A percentile compares a stretch with the other conserved stretches of the same genome.
phyloP scores from a whole-genome alignment of 139 green algal genomes.

The Yamagishiella unicocca region DNA sequence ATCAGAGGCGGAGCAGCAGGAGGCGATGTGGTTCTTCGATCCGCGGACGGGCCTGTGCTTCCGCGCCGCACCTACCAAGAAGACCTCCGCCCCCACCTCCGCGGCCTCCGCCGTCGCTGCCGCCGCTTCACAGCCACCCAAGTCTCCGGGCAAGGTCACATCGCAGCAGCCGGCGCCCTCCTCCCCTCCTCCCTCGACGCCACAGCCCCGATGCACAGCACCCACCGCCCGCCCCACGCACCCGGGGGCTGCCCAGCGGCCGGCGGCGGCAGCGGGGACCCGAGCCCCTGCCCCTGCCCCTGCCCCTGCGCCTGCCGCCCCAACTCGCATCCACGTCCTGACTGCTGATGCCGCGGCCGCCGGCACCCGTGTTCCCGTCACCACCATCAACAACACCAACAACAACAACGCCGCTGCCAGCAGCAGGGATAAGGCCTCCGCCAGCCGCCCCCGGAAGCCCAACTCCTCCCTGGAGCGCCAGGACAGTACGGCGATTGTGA shows the following conservation, averaged over 20 bases:
- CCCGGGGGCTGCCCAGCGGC: background rate
- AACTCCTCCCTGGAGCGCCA: conserved; percentile 18
- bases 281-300: no score
- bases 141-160: background rate
- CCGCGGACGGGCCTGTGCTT: background rate
- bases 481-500: conserved; percentile 9
- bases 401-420: no score
- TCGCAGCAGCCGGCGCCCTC: background rate
- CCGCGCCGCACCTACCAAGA: background rate
- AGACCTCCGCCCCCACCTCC: background rate
- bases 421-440: no score
- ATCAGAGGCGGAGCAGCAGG: no score
- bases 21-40: background rate
- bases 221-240: background rate
- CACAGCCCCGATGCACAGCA: background rate
- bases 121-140: background rate
- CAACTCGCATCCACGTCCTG: background rate
- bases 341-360: background rate
- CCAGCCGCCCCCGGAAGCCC: no score
- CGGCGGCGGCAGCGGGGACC: background rate
- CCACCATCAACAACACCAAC: background rate
- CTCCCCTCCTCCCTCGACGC: background rate
- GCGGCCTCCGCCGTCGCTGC: background rate
- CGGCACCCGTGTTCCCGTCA: background rate
- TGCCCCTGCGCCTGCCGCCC: background rate